phyloP scores from a whole-genome alignment of 2,329 filamentous ascomycete species.

The Aphanoascus verrucosus region DNA sequence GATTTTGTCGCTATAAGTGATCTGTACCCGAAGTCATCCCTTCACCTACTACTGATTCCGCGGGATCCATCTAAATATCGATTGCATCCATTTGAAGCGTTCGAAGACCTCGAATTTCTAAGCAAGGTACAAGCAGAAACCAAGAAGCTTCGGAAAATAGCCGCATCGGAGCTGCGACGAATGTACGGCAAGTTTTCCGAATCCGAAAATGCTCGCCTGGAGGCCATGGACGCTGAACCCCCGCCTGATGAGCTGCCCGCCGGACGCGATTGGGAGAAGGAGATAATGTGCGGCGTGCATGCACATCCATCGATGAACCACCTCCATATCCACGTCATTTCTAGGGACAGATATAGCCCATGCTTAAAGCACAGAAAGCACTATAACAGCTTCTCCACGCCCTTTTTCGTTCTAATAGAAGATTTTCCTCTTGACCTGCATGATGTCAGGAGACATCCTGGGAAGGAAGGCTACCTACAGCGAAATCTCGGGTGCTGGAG shows the following conservation, averaged over 20 bases:
- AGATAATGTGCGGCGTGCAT: slow-evolving; percentile 71
- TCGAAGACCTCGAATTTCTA: slow-evolving; percentile 61
- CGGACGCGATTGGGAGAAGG: slow-evolving; percentile 67
- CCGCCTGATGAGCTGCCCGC: slow-evolving; percentile 46
- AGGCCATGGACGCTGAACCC: slow-evolving; percentile 51
- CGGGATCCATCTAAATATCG: slow-evolving; percentile 51
- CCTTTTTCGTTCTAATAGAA: slow-evolving; percentile 67
- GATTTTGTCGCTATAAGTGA: slow-evolving; percentile 70
- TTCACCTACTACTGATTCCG: slow-evolving; percentile 83
- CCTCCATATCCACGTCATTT: slow-evolving; percentile 79
- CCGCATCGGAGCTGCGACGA: slow-evolving; percentile 63
- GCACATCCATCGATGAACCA: slow-evolving; percentile 85
- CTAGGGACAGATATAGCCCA: slow-evolving; percentile 63
- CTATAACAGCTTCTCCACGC: slow-evolving; percentile 82
- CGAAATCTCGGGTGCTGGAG: slow-evolving; percentile 71
- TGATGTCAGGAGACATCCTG: slow-evolving; percentile 52
- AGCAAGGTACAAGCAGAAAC: slow-evolving; percentile 51
- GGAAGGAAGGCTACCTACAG: slow-evolving; percentile 48
- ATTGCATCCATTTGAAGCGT: slow-evolving; percentile 65
- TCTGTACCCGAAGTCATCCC: slow-evolving; percentile 69
- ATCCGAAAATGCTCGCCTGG: slow-evolving; percentile 51
- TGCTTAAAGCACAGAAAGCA: slow-evolving; percentile 71
- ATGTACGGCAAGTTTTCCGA: slow-evolving; percentile 53
- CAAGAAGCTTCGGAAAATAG: slow-evolving; percentile 51
- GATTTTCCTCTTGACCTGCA: slow-evolving; percentile 64